A percentile compares a stretch with the other conserved stretches of the same genome.
Evolutionary conservation across 1,284 basidiomycete genomes (phyloP).

Genomic region (Rhodofomes roseus): DNA sequence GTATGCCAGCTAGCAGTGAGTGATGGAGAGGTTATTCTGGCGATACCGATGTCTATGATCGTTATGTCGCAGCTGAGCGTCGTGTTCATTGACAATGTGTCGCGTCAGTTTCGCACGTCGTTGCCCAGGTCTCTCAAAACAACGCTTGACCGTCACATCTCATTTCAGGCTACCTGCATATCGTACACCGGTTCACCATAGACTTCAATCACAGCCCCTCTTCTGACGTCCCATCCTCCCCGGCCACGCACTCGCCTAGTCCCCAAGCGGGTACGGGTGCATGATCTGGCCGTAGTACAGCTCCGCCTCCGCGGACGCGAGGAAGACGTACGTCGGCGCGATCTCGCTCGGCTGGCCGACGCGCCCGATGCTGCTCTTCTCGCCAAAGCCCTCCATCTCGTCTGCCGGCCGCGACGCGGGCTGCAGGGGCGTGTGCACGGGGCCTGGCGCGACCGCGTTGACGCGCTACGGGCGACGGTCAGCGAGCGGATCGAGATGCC

Average conservation of each 20-base stretch:
- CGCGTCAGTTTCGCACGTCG: too few relatives aligned
- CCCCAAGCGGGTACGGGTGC: slow-evolving; percentile 20
- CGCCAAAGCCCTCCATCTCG: slow-evolving; percentile 46
- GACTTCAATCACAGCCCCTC: too few relatives aligned
- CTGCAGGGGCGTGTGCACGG: slow-evolving; percentile 52
- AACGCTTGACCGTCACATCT: too few relatives aligned
- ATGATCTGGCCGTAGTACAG: slow-evolving; percentile 22
- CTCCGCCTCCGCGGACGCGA: slow-evolving; percentile 39
- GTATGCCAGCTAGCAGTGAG: too few relatives aligned
- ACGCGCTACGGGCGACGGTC: slow-evolving; percentile 40
- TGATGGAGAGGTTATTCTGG: too few relatives aligned
- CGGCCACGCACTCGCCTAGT: slow-evolving; percentile 3
- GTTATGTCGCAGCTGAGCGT: too few relatives aligned
- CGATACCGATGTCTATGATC: too few relatives aligned
- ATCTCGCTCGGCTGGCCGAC: slow-evolving; percentile 55
- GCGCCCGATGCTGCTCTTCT: slow-evolving; percentile 35
- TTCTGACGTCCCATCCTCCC: too few relatives aligned
- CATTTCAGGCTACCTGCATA: too few relatives aligned
- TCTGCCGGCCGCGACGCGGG: slow-evolving; percentile 47
- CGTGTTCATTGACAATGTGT: too few relatives aligned
- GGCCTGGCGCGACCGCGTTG: slow-evolving; percentile 52
- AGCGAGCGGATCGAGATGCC: background rate
- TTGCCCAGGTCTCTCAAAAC: too few relatives aligned
- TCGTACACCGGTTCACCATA: too few relatives aligned
- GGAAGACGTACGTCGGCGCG: slow-evolving; percentile 46